These are phyloP conservation scores for Lactifluus subvellereus DNA, from an alignment of 768 basidiomycete species.

Conservation along the genomic window DNA sequence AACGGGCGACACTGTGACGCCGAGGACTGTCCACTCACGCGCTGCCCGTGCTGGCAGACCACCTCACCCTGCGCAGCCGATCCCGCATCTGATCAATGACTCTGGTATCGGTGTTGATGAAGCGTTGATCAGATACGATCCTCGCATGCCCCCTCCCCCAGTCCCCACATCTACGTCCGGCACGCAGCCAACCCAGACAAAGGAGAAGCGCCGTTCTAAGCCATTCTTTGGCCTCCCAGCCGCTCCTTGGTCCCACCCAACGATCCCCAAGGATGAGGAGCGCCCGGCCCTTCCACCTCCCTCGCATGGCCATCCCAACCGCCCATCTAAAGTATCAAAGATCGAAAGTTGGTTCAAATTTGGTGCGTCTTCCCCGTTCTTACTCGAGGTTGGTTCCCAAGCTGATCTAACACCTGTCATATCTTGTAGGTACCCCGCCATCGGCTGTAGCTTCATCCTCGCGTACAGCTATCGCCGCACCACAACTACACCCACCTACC, in stretches of 20 bases:
- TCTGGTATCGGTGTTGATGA: slow-evolving; percentile 19
- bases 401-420: not conserved
- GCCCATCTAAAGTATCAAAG: slow-evolving; percentile 7
- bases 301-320: slow-evolving; percentile 3
- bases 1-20: slow-evolving; percentile 55
- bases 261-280: slow-evolving; percentile 3
- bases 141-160: slow-evolving; percentile 23
- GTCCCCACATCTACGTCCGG: slow-evolving; percentile 23
- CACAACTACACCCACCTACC: slow-evolving; percentile 4
- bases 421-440: not conserved
- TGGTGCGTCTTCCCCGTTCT: not conserved
- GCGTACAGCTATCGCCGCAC: slow-evolving; percentile 8
- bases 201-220: slow-evolving; percentile 36
- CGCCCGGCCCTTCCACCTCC: not conserved
- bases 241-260: slow-evolving; percentile 14
- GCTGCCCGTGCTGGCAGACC: slow-evolving; percentile 12
- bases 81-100: slow-evolving; percentile 12
- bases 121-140: slow-evolving; percentile 17
- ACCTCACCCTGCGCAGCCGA: slow-evolving; percentile 6
- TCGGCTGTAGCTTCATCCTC: slow-evolving; percentile 3
- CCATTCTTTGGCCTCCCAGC: slow-evolving; percentile 37
- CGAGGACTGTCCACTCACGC: slow-evolving; percentile 27
- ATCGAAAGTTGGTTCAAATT: slow-evolving; percentile 18
- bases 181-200: slow-evolving; percentile 25
- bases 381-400: not conserved